Evolutionary conservation across 257 asterid genomes (phyloP).

Genomic region (Phtheirospermum japonicum): DNA sequence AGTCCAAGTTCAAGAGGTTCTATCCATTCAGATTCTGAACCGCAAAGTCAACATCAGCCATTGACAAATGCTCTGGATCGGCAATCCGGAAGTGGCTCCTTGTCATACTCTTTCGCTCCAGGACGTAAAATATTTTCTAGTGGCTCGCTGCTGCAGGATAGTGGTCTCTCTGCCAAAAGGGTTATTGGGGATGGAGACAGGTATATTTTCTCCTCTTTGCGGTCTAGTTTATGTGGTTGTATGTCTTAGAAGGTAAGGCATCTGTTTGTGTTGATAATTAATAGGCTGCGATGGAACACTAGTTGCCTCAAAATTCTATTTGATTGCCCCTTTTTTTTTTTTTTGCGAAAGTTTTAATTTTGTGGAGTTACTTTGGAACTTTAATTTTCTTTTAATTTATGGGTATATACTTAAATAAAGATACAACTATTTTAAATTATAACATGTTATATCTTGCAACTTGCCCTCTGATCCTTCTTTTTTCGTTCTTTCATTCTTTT

Average conservation of each 20-base stretch:
- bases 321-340: background rate
- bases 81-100: constrained; percentile 48
- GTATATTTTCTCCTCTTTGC: constrained; percentile 36
- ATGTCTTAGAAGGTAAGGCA: background rate
- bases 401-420: constrained; percentile 10
- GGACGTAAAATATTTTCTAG: constrained; percentile 49
- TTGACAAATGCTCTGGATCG: constrained; percentile 36
- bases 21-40: constrained; percentile 52
- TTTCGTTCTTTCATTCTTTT: too few species aligned
- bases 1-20: constrained; percentile 70
- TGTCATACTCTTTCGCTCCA: constrained; percentile 41
- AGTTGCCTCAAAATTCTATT: constrained; percentile 5
- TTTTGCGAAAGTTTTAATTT: background rate
- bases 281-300: constrained; percentile 2
- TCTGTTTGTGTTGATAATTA: constrained; percentile 1
- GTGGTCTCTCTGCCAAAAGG: constrained; percentile 48
- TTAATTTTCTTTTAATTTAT: background rate
- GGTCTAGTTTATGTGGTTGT: background rate
- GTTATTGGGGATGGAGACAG: constrained; percentile 69
- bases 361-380: background rate
- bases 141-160: constrained; percentile 62
- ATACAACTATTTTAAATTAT: background rate
- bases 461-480: constrained; percentile 14
- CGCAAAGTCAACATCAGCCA: constrained; percentile 38
- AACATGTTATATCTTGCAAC: background rate